Evolutionary conservation across 2,329 filamentous ascomycete species (phyloP).

Genomic region (Exophiala viscosa): DNA sequence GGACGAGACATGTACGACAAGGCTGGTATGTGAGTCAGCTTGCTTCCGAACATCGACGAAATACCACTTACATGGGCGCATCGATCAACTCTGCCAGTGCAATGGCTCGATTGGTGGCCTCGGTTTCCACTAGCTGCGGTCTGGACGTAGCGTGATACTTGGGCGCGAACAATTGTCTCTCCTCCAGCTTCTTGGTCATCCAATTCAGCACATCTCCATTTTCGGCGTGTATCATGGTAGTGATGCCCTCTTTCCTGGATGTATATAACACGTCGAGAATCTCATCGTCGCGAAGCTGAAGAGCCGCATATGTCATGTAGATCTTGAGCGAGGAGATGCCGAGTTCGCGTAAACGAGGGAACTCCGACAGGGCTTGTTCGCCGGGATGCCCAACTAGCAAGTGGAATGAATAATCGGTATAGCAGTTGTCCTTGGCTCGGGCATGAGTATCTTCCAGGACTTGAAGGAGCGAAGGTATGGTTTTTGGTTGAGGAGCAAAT

Average conservation of each 20-base stretch:
- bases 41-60: not conserved
- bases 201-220: slow-evolving; percentile 46
- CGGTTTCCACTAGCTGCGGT: slow-evolving; percentile 47
- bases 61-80: slow-evolving; percentile 40
- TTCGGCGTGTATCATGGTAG: slow-evolving; percentile 50
- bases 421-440: slow-evolving; percentile 44
- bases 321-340: slow-evolving; percentile 46
- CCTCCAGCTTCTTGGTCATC: slow-evolving; percentile 42
- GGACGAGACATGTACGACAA: slow-evolving; percentile 53
- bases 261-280: slow-evolving; percentile 50
- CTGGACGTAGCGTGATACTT: slow-evolving; percentile 47
- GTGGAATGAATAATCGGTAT: slow-evolving; percentile 53
- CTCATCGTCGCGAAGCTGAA: slow-evolving; percentile 40
- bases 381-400: slow-evolving; percentile 49
- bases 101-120: slow-evolving; percentile 47
- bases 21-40: slow-evolving; percentile 7
- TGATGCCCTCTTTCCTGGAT: slow-evolving; percentile 44
- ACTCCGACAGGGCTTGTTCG: slow-evolving; percentile 43
- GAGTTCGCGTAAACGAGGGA: slow-evolving; percentile 36
- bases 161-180: slow-evolving; percentile 38
- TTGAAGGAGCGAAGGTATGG: slow-evolving; percentile 43
- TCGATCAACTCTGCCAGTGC: slow-evolving; percentile 49
- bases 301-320: slow-evolving; percentile 46
- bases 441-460: slow-evolving; percentile 43
- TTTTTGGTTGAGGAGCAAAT: slow-evolving; percentile 47